Conservation (phyloP, 768 basidiomycete species). For the Exsudoporus frostii region DNA sequence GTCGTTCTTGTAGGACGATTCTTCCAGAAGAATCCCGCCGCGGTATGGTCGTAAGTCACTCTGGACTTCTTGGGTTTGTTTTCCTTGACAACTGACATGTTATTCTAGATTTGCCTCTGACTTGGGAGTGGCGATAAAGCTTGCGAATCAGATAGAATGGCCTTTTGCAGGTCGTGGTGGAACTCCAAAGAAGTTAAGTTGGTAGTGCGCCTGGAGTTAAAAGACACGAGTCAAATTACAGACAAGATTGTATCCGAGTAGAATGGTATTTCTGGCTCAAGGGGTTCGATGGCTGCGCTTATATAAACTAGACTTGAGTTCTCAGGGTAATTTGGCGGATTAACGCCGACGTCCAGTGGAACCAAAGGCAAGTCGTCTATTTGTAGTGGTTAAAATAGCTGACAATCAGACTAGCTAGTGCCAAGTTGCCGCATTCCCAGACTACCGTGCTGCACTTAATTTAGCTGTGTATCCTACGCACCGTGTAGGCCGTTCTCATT, state of each 20-base stretch:
- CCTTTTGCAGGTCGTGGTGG: slow-evolving; percentile 40
- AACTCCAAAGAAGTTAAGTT: slow-evolving; percentile 3
- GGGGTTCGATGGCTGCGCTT: neutral
- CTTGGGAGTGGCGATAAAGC: slow-evolving; percentile 43
- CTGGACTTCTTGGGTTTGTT: neutral
- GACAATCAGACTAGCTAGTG: neutral
- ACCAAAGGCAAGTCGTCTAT: neutral
- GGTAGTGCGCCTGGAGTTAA: slow-evolving; percentile 8
- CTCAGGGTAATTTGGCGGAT: neutral
- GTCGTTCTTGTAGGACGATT: slow-evolving; percentile 48
- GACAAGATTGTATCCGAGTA: neutral
- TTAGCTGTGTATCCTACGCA: neutral
- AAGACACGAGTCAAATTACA: neutral
- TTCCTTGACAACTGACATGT: neutral
- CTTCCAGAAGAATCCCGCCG: slow-evolving; percentile 60
- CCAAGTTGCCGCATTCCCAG: neutral
- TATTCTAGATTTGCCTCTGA: slow-evolving; percentile 47
- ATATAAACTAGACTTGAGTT: neutral
- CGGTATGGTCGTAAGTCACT: slow-evolving; percentile 35
- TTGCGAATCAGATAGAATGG: slow-evolving; percentile 58
- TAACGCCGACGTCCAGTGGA: neutral
- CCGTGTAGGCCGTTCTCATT: neutral
- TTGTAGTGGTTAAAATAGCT: neutral
- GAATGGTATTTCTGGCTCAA: neutral
- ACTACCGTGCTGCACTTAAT: neutral